phyloP scores from a whole-genome alignment of 306 rosid species.

The Rosa persica region DNA sequence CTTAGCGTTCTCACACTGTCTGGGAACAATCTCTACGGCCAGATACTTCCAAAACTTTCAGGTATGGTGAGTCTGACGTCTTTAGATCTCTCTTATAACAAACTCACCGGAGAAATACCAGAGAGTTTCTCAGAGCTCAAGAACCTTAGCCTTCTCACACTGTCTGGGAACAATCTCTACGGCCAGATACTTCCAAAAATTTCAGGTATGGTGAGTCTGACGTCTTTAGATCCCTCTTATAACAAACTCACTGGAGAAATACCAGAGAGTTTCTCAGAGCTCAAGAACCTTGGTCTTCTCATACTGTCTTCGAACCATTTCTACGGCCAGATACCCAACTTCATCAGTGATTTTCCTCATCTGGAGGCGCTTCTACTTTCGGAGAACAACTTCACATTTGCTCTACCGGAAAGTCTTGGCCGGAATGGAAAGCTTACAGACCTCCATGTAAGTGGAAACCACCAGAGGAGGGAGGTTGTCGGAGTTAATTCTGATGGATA shows the following conservation, averaged over 20 bases:
- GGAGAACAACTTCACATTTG: slow-evolving; percentile 68
- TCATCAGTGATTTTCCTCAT: slow-evolving; percentile 64
- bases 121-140: too few species aligned
- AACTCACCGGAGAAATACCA: too few species aligned
- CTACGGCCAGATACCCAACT: slow-evolving; percentile 48
- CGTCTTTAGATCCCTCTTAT: slow-evolving; percentile 54
- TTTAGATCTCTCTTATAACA: too few species aligned
- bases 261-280: slow-evolving; percentile 44
- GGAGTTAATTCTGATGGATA: slow-evolving; percentile 45
- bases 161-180: too few species aligned
- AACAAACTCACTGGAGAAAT: slow-evolving; percentile 67
- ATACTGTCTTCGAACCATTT: slow-evolving; percentile 55
- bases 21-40: too few species aligned
- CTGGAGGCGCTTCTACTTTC: slow-evolving; percentile 62
- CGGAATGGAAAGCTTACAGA: slow-evolving; percentile 45
- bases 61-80: too few species aligned
- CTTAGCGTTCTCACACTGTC: too few species aligned
- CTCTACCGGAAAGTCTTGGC: slow-evolving; percentile 64
- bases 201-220: slow-evolving; percentile 49
- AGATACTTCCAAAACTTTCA: slow-evolving; percentile 33
- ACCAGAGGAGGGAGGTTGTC: slow-evolving; percentile 43
- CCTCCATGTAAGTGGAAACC: slow-evolving; percentile 60
- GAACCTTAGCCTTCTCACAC: too few species aligned
- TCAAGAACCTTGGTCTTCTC: slow-evolving; percentile 51
- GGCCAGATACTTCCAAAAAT: slow-evolving; percentile 24